phyloP scores from a whole-genome alignment of 2,329 filamentous ascomycete genomes.

The Parascedosporium putredinis region DNA sequence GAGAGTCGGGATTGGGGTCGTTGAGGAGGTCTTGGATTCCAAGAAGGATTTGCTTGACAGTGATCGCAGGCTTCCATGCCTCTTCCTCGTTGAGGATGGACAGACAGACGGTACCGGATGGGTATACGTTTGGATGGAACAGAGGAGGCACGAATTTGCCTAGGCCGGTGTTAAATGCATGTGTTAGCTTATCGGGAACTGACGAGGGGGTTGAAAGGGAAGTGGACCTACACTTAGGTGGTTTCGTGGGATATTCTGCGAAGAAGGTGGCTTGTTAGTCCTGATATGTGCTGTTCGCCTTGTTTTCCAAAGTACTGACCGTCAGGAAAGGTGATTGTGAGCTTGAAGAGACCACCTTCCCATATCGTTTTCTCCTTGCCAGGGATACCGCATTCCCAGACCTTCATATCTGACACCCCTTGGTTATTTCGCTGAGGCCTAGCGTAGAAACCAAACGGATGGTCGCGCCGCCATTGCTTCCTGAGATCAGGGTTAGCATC shows the following conservation, averaged over 20 bases:
- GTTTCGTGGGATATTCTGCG: conserved; percentile 94
- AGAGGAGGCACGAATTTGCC: conserved; percentile 94
- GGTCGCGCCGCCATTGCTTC: conserved; percentile 93
- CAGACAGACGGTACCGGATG: conserved; percentile 92
- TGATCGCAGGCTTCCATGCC: conserved; percentile 97
- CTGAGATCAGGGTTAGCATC: conserved; percentile 34
- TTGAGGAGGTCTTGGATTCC: conserved; percentile 94
- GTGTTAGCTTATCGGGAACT: neutral
- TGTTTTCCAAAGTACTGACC: conserved; percentile 43
- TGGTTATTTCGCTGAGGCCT: conserved; percentile 71
- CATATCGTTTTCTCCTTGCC: conserved; percentile 95
- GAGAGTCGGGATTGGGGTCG: conserved; percentile 93
- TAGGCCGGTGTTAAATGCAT: conserved; percentile 23
- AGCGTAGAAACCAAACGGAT: conserved; percentile 95
- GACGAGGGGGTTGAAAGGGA: neutral
- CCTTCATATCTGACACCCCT: conserved; percentile 82
- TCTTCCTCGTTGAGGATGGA: conserved; percentile 98
- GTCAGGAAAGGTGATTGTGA: conserved; percentile 86
- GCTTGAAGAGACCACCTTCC: conserved; percentile 95
- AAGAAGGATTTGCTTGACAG: conserved; percentile 92
- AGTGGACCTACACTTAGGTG: conserved; percentile 78
- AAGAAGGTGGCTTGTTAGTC: neutral
- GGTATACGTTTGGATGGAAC: conserved; percentile 98
- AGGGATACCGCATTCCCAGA: conserved; percentile 93
- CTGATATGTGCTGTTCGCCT: neutral